Base-by-base conservation (phyloP, 495 filamentous ascomycete species). In the Penicillium paradoxum region DNA sequence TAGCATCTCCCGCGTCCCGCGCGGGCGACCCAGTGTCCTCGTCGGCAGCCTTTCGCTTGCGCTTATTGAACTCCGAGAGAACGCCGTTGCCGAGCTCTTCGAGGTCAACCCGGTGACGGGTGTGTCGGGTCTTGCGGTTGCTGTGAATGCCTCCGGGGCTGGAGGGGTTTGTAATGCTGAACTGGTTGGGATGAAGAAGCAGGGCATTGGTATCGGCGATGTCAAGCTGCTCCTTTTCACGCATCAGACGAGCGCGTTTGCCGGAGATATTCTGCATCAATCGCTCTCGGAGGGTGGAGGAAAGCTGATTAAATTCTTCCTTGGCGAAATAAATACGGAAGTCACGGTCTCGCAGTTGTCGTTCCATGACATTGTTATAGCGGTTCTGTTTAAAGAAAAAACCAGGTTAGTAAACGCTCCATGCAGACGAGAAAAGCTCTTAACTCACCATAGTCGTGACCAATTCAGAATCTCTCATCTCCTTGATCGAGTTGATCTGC, bases 131-230 rank as follows among this genome's bases (percentile, higher is more conserved):
- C 53, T 91, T 88, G 46, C 91, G 80, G 59, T 89, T 89, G 53
- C 82, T 83, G 61, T 91, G 88, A 19, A 86, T 75, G 30, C 87
- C 88, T 41, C 90, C 88, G 10, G 91, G 89, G 65, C 88, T 91
- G 14, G 86, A 73, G 22, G 84, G 84, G 65, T 89, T 88, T 57
- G 83, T 84, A 53, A 96, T 82, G 67, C 85, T 87, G 70, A 91
- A 97, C 63, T 98, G 93, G 56, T 86, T 92, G 13, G 95, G 91
- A 60, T 97, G 90, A 6, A 96, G 80, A 27, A 96, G 83, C 5
- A 95, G 80, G 11, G 93, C 89, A 57, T 88, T 95, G 52, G 82
- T 86, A 60, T 97, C 95, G 13, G 85, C 81, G 32, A 97, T 88
- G 56, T 97, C 93, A 32, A 95, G 67, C 63, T 83, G 71, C 56